Evolutionary conservation across 2,329 filamentous ascomycete genomes (phyloP).

Genomic region (Botrytis elliptica): DNA sequence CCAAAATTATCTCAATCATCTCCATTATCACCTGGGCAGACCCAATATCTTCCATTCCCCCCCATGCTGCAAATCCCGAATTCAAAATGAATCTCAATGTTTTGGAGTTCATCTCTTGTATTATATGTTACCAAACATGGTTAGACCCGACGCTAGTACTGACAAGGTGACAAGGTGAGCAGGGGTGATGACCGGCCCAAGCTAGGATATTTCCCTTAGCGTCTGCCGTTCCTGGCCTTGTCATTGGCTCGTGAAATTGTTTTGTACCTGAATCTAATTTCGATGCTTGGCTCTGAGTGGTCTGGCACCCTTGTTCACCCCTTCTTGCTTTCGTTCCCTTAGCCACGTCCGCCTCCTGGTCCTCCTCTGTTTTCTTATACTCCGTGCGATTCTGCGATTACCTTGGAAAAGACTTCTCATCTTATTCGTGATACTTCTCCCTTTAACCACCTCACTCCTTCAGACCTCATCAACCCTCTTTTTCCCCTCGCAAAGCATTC

Average conservation of each 20-base stretch:
- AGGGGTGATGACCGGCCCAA: fast-evolving
- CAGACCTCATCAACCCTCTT: constrained; percentile 15
- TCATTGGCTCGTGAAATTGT: neutral
- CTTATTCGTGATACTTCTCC: constrained; percentile 18
- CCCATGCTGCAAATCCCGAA: neutral
- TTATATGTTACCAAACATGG: neutral
- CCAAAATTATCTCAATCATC: too few relatives aligned
- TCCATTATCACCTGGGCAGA: neutral
- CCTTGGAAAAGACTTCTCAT: constrained; percentile 7
- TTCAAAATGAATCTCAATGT: constrained; percentile 11
- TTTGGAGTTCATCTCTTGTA: neutral
- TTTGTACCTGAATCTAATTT: constrained; percentile 10
- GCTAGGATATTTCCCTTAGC: neutral
- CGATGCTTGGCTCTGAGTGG: neutral
- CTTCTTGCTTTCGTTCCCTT: constrained; percentile 7
- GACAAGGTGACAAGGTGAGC: neutral
- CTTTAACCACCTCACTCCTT: neutral
- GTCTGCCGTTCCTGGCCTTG: fast-evolving
- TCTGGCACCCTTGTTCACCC: constrained; percentile 1
- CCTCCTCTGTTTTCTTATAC: neutral
- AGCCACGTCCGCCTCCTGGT: neutral
- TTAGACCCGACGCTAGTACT: neutral
- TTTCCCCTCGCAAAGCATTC: constrained; percentile 31
- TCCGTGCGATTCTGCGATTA: neutral
- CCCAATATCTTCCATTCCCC: neutral